Conservation (phyloP, 1,284 basidiomycete species). For the Boletus holoroseus region DNA sequence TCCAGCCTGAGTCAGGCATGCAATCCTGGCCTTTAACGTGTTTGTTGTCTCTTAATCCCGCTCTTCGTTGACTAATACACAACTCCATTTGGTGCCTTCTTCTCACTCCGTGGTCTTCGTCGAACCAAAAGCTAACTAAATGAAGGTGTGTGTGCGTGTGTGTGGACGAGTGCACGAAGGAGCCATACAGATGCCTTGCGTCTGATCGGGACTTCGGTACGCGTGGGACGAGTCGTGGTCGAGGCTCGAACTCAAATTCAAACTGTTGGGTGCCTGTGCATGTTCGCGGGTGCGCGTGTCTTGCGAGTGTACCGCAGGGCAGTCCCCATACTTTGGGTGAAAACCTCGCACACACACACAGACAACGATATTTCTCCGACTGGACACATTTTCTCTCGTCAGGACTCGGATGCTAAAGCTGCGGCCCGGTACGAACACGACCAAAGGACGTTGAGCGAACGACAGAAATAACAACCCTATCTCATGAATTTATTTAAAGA, state of each 20-base stretch:
- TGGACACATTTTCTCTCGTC: neutral
- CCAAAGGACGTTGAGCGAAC: neutral
- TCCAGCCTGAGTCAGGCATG: neutral
- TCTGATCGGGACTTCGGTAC: neutral
- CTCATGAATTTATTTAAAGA: neutral
- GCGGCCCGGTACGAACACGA: neutral
- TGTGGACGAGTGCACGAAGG: neutral
- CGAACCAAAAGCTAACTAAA: constrained; percentile 43
- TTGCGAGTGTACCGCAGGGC: neutral
- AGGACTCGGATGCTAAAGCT: neutral
- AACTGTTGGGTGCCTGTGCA: neutral
- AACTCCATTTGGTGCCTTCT: constrained; percentile 25
- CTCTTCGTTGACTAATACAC: constrained; percentile 3
- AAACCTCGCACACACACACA: neutral
- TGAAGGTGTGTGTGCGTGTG: neutral
- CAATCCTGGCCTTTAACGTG: constrained; percentile 21
- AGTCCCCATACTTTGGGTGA: too few species aligned
- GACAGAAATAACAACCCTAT: neutral
- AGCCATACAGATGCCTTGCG: neutral
- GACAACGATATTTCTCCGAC: neutral
- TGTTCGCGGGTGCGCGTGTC: neutral
- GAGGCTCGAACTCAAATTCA: neutral
- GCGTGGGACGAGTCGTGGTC: neutral
- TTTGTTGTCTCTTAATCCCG: constrained; percentile 53
- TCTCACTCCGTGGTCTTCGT: constrained; percentile 16